Percentiles rank a stretch among this genome's conserved stretches.
Conservation (phyloP, 192 early-diverging fungal genomes). For the Entomortierella chlamydospora region DNA sequence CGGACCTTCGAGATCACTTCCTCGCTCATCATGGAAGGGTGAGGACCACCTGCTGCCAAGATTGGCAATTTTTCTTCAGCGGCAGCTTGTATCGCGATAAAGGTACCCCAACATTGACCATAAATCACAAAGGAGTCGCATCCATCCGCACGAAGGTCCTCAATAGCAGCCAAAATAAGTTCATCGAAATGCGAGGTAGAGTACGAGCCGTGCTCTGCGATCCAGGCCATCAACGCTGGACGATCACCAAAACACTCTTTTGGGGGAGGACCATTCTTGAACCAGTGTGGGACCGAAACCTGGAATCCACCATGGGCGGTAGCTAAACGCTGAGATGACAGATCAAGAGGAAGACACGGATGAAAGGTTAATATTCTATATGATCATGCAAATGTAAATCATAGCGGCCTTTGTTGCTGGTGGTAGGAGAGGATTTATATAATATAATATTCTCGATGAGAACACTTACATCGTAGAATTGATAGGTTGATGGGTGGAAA, state of each 20-base stretch:
- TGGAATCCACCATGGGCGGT: conserved; percentile 60
- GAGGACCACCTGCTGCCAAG: conserved; percentile 64
- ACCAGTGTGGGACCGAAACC: conserved; percentile 72
- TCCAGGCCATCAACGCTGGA: conserved; percentile 48
- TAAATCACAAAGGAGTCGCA: conserved; percentile 55
- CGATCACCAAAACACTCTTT: conserved; percentile 34
- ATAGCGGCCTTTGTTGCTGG: too few relatives aligned
- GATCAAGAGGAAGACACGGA: conserved; percentile 16
- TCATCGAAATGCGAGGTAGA: conserved; percentile 14
- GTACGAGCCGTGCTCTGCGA: conserved; percentile 43
- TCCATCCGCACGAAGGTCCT: conserved; percentile 50
- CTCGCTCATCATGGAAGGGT: conserved; percentile 64
- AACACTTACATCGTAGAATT: conserved; percentile 6
- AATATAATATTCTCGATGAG: too few relatives aligned
- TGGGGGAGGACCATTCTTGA: conserved; percentile 48
- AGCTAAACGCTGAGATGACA: conserved; percentile 68
- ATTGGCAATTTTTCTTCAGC: conserved; percentile 51
- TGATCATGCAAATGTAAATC: too few relatives aligned
- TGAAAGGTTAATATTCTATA: conserved; percentile 2
- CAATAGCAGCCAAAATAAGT: conserved; percentile 21
- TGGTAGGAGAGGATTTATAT: too few relatives aligned
- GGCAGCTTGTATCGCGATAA: conserved; percentile 61
- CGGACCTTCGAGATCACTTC: conserved; percentile 58
- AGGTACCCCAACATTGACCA: conserved; percentile 79
- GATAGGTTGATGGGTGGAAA: conserved; percentile 39